Percentiles rank a stretch among this genome's conserved stretches.
Evolutionary conservation across 306 rosid species (phyloP).

Genomic region (Quercus alba): DNA sequence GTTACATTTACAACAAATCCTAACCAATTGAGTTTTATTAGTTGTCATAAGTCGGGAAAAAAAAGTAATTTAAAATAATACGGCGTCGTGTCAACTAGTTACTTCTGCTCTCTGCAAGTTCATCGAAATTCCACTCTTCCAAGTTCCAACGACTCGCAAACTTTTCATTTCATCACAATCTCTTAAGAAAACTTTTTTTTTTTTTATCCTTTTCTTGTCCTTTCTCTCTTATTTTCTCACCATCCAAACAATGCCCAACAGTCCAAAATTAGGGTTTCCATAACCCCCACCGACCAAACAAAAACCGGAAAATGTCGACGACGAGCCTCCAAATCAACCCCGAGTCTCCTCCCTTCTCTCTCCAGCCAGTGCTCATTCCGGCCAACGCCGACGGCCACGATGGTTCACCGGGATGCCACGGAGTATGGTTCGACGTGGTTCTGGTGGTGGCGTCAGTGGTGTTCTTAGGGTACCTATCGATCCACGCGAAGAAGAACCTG

Average conservation of each 20-base stretch:
- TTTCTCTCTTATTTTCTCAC: background rate
- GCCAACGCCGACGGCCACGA: constrained; percentile 1
- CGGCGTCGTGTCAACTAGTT: background rate
- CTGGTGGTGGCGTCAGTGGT: constrained; percentile 48
- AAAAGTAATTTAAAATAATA: background rate
- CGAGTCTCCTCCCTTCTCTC: constrained; percentile 16
- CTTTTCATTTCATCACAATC: too few species aligned
- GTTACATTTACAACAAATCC: rapidly evolving
- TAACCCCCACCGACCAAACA: background rate
- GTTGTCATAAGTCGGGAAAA: background rate
- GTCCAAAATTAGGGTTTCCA: constrained; percentile 7
- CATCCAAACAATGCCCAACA: constrained; percentile 1
- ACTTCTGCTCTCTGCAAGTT: background rate
- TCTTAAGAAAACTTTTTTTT: too few species aligned
- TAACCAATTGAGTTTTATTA: too few species aligned
- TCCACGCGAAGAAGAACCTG: constrained; percentile 54
- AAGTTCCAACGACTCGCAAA: background rate
- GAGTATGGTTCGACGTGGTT: constrained; percentile 36
- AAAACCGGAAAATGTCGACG: constrained; percentile 7
- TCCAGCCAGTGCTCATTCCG: constrained; percentile 18
- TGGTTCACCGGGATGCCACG: constrained; percentile 35
- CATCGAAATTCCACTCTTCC: background rate
- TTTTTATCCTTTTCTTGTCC: background rate
- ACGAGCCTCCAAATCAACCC: background rate
- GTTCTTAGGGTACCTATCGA: constrained; percentile 46